Base-by-base conservation (phyloP, 2,329 filamentous ascomycete genomes). In the Colletotrichum spinosum region DNA sequence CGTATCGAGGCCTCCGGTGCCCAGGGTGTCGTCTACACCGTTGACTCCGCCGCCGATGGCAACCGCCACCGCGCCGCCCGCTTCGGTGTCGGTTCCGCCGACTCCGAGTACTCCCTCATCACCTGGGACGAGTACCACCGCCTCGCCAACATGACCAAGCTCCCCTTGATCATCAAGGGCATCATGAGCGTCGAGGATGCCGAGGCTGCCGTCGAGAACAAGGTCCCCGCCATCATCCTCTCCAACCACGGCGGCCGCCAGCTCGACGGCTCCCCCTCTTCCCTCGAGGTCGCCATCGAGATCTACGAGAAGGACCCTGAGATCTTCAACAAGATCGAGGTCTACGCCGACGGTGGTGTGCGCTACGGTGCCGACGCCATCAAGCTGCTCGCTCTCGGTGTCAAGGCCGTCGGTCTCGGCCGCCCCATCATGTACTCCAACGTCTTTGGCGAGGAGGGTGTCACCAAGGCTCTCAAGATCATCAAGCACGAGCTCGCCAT, bases 371-470 rank as follows among this genome's bases (percentile, higher is more conserved):
- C 74, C 9, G 80, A 83, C 51, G 76, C 74, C 11, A 71, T 82
- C n/a, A 79, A 80, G 68, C 75, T 81, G 9, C 73, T 83, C n/a
- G 74, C 79, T 2, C 76, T 81, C 12, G 80, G 80, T 9, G 80
- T 80, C 58, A 77, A 75, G 68, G 79, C 78, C 11, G 79, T 82
- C 6, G 77, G 84, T 12, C 67, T 87, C 1, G 84, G 84, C 13
- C 74, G 85, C 1, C 79, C 83, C 9, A 80, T 83, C 67, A 85
- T 86, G 83, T 86, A 79, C 70, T 75, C 82, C 67, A 86, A 86
- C 73, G 72, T 84, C 50, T 87, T 79, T 66, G 85, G 84, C 6
- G 72, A 76, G 51, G 78, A 80, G 8, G 84, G 85, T 49, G 81
- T 87, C 2, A 73, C 78, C 70, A 79, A 78, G 73, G 79, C 73